Percentiles rank a stretch among this genome's conserved stretches.
phyloP scores from a whole-genome alignment of 2,329 filamentous ascomycete species.

The Diaporthe citrichinensis region DNA sequence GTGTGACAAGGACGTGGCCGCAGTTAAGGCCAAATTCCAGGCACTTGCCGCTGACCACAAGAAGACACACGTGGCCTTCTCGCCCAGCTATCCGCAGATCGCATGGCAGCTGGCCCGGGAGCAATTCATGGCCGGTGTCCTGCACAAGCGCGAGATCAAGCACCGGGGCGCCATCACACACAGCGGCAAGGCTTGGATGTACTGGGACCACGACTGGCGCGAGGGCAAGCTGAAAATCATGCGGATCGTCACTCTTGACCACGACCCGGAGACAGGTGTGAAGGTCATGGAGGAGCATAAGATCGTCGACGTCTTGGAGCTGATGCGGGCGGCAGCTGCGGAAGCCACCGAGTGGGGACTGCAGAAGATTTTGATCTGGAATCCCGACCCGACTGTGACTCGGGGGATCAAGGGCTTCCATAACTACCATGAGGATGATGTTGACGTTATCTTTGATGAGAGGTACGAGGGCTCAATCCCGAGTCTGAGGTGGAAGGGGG shows the following conservation, averaged over 20 bases:
- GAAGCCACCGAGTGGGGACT: constrained; percentile 52
- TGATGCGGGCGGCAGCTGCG: constrained; percentile 52
- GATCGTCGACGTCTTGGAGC: constrained; percentile 45
- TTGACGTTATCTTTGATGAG: constrained; percentile 50
- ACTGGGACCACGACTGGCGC: constrained; percentile 55
- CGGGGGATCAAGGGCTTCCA: constrained; percentile 49
- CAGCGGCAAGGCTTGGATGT: constrained; percentile 49
- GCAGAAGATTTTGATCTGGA: constrained; percentile 54
- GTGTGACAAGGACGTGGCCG: constrained; percentile 48
- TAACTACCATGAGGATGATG: constrained; percentile 55
- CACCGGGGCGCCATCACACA: constrained; percentile 47
- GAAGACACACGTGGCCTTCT: constrained; percentile 52
- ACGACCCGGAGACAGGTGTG: constrained; percentile 36
- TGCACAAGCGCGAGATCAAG: constrained; percentile 43
- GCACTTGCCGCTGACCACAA: constrained; percentile 44
- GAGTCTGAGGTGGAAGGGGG: constrained; percentile 54
- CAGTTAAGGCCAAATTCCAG: constrained; percentile 47
- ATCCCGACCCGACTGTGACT: constrained; percentile 51
- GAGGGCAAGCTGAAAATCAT: constrained; percentile 49
- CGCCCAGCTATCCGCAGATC: constrained; percentile 49
- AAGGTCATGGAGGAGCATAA: constrained; percentile 43
- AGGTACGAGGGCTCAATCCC: constrained; percentile 51
- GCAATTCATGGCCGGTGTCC: constrained; percentile 46
- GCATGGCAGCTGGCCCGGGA: constrained; percentile 53
- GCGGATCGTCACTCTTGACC: constrained; percentile 45